phyloP scores from a whole-genome alignment of 1,284 basidiomycete species.

The Rhodotorula sp. region DNA sequence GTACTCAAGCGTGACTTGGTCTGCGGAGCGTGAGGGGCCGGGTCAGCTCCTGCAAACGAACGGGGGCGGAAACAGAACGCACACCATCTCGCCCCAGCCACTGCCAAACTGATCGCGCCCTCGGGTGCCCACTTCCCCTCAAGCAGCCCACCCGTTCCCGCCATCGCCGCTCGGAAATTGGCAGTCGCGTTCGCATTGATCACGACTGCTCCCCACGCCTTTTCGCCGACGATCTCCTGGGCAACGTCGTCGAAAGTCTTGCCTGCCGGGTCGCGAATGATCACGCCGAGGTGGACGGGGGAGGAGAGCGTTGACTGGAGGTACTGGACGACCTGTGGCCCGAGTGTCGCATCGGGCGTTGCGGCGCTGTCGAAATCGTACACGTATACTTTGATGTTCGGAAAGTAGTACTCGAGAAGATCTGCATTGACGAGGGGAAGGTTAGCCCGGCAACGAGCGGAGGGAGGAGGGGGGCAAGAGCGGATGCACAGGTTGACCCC shows the following conservation, averaged over 20 bases:
- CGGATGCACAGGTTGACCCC: conserved; percentile 40
- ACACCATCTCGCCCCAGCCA: conserved; percentile 47
- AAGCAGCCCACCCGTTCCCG: conserved; percentile 36
- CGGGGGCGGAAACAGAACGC: neutral
- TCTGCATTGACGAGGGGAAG: conserved; percentile 8
- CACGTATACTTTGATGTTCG: conserved; percentile 45
- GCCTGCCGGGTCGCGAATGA: conserved; percentile 37
- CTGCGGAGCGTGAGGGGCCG: neutral
- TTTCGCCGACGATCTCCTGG: conserved; percentile 42
- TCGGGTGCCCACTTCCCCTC: conserved; percentile 47
- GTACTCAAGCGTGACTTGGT: neutral
- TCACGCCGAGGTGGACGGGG: conserved; percentile 44
- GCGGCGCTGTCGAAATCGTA: conserved; percentile 46
- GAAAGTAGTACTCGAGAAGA: conserved; percentile 38
- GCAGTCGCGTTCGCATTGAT: conserved; percentile 44
- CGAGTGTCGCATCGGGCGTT: conserved; percentile 11
- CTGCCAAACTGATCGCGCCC: conserved; percentile 47
- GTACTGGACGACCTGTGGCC: conserved; percentile 10
- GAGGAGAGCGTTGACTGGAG: conserved; percentile 15
- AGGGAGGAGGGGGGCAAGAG: neutral
- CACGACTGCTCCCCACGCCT: conserved; percentile 42
- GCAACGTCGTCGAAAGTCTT: conserved; percentile 46
- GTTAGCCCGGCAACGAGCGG: neutral
- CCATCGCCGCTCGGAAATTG: conserved; percentile 26
- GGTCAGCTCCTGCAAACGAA: conserved; percentile 28